phyloP scores from a whole-genome alignment of 2,329 filamentous ascomycete genomes.

The Diaporthe australafricana region DNA sequence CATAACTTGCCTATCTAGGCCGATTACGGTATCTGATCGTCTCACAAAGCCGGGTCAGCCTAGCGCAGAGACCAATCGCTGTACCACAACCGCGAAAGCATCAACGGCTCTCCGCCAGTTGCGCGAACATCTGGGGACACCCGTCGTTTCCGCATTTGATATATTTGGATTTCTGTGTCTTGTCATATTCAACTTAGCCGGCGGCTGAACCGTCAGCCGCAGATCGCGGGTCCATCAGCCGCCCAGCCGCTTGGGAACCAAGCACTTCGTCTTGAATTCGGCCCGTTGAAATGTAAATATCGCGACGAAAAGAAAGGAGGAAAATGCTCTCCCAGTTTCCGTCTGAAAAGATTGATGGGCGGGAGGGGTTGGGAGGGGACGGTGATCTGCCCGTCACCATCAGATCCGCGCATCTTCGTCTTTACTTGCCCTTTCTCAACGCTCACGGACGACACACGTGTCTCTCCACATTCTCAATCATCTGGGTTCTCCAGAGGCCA shows the following conservation, averaged over 20 bases:
- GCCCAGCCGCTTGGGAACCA: neutral
- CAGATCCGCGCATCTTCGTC: neutral
- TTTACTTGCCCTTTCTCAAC: neutral
- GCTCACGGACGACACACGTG: neutral
- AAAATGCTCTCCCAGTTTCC: neutral
- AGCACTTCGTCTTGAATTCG: slow-evolving; percentile 12
- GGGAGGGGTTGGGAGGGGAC: neutral
- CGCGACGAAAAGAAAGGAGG: neutral
- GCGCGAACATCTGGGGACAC: slow-evolving; percentile 26
- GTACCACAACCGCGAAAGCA: neutral
- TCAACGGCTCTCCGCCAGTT: neutral
- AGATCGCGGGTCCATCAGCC: slow-evolving; percentile 20
- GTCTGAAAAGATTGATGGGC: neutral
- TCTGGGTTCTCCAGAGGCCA: neutral
- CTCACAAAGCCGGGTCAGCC: slow-evolving; percentile 27
- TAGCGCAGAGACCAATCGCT: slow-evolving; percentile 22
- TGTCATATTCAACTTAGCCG: neutral
- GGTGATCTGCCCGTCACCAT: neutral
- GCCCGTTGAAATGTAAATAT: neutral
- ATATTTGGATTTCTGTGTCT: slow-evolving; percentile 2
- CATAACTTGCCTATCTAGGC: slow-evolving; percentile 15
- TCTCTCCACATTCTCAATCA: neutral
- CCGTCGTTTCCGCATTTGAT: slow-evolving; percentile 19
- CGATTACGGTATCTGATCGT: neutral
- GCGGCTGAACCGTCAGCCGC: slow-evolving; percentile 11